Base-by-base conservation (phyloP, 768 basidiomycete species). In the Trametes punicea region DNA sequence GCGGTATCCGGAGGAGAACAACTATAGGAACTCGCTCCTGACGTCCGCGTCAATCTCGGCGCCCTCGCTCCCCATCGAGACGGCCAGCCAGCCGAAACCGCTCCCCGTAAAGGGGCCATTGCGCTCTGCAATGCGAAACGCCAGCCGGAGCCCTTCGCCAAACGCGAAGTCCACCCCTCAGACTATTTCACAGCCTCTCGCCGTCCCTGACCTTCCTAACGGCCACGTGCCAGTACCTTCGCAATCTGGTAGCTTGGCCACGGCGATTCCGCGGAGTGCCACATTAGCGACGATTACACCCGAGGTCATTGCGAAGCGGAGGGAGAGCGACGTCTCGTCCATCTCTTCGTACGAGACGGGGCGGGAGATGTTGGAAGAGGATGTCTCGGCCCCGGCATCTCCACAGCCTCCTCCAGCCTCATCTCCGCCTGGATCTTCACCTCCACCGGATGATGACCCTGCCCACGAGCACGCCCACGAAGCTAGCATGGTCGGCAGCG, bases 321-420 rank as follows among this genome's bases (percentile, higher is more conserved):
- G 38, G 6, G 69, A 66, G 23, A 75, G 72, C 40, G 80, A 79
- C 59, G 72, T 63, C 9, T 75, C 73, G 2, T 84, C 82, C 6
- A 73, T 81, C 3, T 83, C 81, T 20, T 84, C 85, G 41, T 88
- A 86, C 58, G 85, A 81, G 63, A 88, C 88, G 0, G 85, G 77
- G 4, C 75, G 76, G 42, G 88, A 88, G 65, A 72, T 67, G 26
- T 73, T 82, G 4, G 62, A 68, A n/a, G 49, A 29, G 21, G 34
- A 55, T 30, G 25, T 44, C 25, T 52, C 51, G 8, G 39, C 46
- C 36, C 27, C 45, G 34, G 25, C 50, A 18, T 23, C 55, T 21
- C 18, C 55, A 15, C 42, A 39, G 20, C 45, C 51, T 2, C 56
- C 63, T 4, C 60, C 64, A n/a, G n/a, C n/a, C n/a, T n/a, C n/a